Evolutionary conservation across 805 yeast genomes (phyloP), one percentile per base, ranked within the genome.

Genomic region (Saccharomycopsis sp.): DNA sequence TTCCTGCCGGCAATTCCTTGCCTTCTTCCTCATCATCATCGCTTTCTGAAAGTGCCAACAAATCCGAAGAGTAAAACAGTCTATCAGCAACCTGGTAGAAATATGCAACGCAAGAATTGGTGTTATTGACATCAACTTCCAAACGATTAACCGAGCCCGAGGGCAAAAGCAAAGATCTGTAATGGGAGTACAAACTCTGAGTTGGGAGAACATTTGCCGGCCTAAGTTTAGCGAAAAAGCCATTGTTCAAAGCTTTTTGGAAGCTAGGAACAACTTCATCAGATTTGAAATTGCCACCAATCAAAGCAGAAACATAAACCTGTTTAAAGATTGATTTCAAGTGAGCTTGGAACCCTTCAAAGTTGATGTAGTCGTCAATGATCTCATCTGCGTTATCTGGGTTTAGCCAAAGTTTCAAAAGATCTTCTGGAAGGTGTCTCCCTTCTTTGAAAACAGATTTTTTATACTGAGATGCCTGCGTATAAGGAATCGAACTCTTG

Each of bases 21-120:
- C 27, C 27, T 2, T n/a, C 27, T n/a, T 25, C 27, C 12, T 25
- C n/a, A 2, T 25, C 27, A 9, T n/a, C 12, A n/a, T 25, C 9
- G 12, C 9, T 25, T n/a, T 25, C 27, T 10, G 9, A 25, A 9
- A 25, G n/a, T 10, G 12, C n/a, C n/a, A n/a, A n/a, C n/a, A n/a
- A n/a, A n/a, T n/a, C n/a, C n/a, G n/a, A n/a, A n/a, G n/a, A n/a
- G n/a, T 25, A 25, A 25, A 25, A 25, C 12, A 9, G 9, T 25
- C 9, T 4, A 4, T 66, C 55, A 10, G 82, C 86, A 27, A 85
- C 58, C 58, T 86, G 95, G 34, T 79, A 64, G 47, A 73, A 76
- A 52, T 84, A 75, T 51, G 84, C 94, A 50, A 87, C 74, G 58
- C 94, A 83, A 0, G 95, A 81, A 55, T 89, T 89, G 43, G 80